Percentiles rank a stretch among this genome's conserved stretches.
phyloP scores from a whole-genome alignment of 1,139 yeast genomes.

The Diutina pseudorugosa region DNA sequence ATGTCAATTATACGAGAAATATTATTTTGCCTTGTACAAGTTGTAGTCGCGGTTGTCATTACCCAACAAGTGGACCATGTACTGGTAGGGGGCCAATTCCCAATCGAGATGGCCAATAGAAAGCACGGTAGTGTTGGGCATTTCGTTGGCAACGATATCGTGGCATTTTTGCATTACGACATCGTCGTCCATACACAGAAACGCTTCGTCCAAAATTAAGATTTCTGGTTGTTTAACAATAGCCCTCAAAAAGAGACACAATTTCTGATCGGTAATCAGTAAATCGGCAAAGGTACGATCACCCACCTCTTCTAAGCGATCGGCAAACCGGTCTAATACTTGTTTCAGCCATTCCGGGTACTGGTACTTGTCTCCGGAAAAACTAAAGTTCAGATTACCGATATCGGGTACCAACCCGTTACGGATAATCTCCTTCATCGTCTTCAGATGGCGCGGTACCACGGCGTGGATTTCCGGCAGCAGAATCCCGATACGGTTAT shows the following conservation, averaged over 20 bases:
- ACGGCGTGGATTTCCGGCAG: slow-evolving; percentile 89
- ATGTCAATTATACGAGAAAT: too few relatives aligned
- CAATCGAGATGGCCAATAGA: slow-evolving; percentile 54
- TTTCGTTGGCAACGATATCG: slow-evolving; percentile 36
- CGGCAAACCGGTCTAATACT: slow-evolving; percentile 16
- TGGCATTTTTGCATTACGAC: slow-evolving; percentile 53
- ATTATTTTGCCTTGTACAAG: not conserved
- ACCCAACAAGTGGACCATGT: not conserved
- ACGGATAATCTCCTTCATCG: slow-evolving; percentile 47
- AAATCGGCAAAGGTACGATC: slow-evolving; percentile 39
- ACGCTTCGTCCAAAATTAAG: slow-evolving; percentile 82
- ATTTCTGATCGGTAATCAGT: slow-evolving; percentile 65
- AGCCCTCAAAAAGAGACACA: slow-evolving; percentile 65
- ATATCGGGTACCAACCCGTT: slow-evolving; percentile 54
- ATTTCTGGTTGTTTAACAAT: slow-evolving; percentile 65
- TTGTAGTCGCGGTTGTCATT: not conserved
- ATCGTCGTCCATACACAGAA: slow-evolving; percentile 75
- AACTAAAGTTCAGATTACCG: slow-evolving; percentile 41
- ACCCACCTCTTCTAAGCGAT: slow-evolving; percentile 17
- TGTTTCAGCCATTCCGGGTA: slow-evolving; percentile 6
- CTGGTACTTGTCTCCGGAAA: slow-evolving; percentile 7
- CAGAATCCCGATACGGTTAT: slow-evolving; percentile 69
- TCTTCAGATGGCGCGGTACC: slow-evolving; percentile 43
- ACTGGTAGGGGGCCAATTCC: slow-evolving; percentile 3
- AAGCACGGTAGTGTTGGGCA: slow-evolving; percentile 53